phyloP scores from a whole-genome alignment of 352 stramenopile genomes.

The Phytophthora hybrid region DNA sequence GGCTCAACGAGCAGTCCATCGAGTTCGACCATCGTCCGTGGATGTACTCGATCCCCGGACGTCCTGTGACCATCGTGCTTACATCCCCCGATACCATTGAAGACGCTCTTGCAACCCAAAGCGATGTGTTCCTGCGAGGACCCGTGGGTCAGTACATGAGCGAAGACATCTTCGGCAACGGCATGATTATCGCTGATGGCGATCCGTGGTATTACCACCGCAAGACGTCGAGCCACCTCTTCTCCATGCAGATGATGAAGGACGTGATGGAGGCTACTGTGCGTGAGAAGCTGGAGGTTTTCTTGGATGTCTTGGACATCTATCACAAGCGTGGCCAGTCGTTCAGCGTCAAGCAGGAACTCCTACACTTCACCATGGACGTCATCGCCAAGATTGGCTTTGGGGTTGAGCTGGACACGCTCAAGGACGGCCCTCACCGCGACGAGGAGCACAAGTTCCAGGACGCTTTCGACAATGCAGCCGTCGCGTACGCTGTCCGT shows the following conservation, averaged over 20 bases:
- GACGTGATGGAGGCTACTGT: constrained; percentile 52
- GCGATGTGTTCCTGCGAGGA: constrained; percentile 71
- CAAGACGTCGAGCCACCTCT: constrained; percentile 87
- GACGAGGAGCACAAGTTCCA: constrained; percentile 53
- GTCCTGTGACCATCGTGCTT: constrained; percentile 47
- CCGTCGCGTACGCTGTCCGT: constrained; percentile 36
- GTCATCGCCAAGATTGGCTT: constrained; percentile 70
- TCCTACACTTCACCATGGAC: constrained; percentile 66
- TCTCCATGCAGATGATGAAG: constrained; percentile 62
- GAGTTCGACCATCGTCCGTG: constrained; percentile 50
- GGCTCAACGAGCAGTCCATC: constrained; percentile 48
- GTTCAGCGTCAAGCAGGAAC: constrained; percentile 52
- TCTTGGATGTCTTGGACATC: constrained; percentile 32
- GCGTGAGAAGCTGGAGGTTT: constrained; percentile 35
- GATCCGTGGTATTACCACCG: constrained; percentile 65
- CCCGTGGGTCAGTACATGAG: constrained; percentile 41
- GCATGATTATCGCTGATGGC: constrained; percentile 44
- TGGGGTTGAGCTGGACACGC: constrained; percentile 50
- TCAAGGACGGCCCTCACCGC: constrained; percentile 32
- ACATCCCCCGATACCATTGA: constrained; percentile 44
- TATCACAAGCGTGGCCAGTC: constrained; percentile 24
- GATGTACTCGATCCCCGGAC: constrained; percentile 45
- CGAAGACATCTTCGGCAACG: constrained; percentile 64
- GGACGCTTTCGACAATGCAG: constrained; percentile 47
- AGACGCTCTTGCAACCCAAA: constrained; percentile 61